Conservation (phyloP, 805 yeast species). For the Jamesozyma piceae region DNA sequence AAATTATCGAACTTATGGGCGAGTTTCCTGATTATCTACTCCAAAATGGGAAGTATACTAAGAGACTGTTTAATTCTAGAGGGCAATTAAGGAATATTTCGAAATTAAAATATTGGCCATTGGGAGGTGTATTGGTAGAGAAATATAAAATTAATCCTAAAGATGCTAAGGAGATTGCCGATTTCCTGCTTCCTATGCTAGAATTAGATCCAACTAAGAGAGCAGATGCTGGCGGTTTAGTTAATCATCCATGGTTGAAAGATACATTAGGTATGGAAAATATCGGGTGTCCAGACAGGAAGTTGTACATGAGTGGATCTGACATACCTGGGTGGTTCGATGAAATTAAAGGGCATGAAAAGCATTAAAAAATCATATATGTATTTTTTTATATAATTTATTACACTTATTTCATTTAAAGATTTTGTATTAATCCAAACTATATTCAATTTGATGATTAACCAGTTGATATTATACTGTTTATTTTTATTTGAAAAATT, state of each 20-base stretch:
- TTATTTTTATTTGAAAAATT: neutral
- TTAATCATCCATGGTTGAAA: slow-evolving; percentile 72
- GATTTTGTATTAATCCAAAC: neutral
- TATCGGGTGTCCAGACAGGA: slow-evolving; percentile 54
- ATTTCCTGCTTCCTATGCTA: slow-evolving; percentile 78
- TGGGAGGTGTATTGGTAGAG: slow-evolving; percentile 70
- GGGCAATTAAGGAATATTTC: slow-evolving; percentile 71
- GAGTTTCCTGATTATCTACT: slow-evolving; percentile 52
- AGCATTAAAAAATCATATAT: slow-evolving; percentile 26
- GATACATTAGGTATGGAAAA: slow-evolving; percentile 73
- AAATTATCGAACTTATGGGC: slow-evolving; percentile 77
- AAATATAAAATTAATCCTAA: slow-evolving; percentile 66
- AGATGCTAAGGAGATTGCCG: slow-evolving; percentile 66
- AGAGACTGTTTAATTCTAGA: slow-evolving; percentile 53
- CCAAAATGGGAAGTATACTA: slow-evolving; percentile 50
- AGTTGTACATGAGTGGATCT: slow-evolving; percentile 68
- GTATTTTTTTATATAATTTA: neutral
- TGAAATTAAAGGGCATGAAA: slow-evolving; percentile 43
- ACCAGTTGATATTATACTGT: too few relatives aligned
- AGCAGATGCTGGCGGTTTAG: slow-evolving; percentile 94
- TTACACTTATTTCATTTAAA: neutral
- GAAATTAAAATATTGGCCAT: slow-evolving; percentile 82
- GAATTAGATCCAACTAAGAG: slow-evolving; percentile 66
- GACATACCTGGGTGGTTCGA: slow-evolving; percentile 88
- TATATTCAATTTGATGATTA: too few relatives aligned